Evolutionary conservation across 169 alveolate species (phyloP).

Genomic region (Eimeria zaria): DNA sequence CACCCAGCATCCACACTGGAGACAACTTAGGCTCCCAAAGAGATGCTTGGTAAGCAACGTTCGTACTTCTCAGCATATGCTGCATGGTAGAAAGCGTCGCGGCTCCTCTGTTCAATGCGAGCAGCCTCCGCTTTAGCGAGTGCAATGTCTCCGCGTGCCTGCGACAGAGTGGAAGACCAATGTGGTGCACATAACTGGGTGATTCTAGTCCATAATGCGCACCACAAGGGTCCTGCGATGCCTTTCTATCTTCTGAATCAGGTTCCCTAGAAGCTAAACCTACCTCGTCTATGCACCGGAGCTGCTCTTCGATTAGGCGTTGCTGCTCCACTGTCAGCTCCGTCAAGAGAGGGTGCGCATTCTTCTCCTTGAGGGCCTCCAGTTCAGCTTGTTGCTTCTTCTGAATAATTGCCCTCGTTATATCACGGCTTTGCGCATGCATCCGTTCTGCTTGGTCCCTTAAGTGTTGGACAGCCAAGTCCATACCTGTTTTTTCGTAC

Average conservation of each 20-base stretch:
- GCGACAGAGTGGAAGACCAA: neutral
- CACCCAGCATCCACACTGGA: neutral
- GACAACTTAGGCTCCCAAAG: neutral
- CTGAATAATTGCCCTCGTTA: slow-evolving; percentile 48
- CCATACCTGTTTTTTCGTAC: slow-evolving; percentile 78
- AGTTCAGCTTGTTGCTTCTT: slow-evolving; percentile 59
- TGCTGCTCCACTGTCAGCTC: slow-evolving; percentile 78
- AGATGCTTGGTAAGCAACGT: neutral
- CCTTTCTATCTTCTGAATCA: neutral
- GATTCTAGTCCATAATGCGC: neutral
- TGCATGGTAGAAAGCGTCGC: slow-evolving; percentile 71
- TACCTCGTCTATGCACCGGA: slow-evolving; percentile 82
- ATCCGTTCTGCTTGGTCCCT: slow-evolving; percentile 67
- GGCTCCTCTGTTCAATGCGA: slow-evolving; percentile 73
- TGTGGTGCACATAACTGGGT: neutral
- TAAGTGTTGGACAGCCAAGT: slow-evolving; percentile 76
- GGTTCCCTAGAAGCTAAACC: neutral
- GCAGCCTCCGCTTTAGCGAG: slow-evolving; percentile 67
- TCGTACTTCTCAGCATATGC: slow-evolving; percentile 68
- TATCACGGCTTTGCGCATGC: slow-evolving; percentile 81
- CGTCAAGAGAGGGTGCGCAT: slow-evolving; percentile 76
- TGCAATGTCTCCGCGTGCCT: slow-evolving; percentile 74
- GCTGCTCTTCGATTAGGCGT: slow-evolving; percentile 81
- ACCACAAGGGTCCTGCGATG: neutral
- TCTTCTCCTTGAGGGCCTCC: slow-evolving; percentile 55